Conservation (phyloP, 768 basidiomycete genomes). For the Macrolepiota fuliginosa region DNA sequence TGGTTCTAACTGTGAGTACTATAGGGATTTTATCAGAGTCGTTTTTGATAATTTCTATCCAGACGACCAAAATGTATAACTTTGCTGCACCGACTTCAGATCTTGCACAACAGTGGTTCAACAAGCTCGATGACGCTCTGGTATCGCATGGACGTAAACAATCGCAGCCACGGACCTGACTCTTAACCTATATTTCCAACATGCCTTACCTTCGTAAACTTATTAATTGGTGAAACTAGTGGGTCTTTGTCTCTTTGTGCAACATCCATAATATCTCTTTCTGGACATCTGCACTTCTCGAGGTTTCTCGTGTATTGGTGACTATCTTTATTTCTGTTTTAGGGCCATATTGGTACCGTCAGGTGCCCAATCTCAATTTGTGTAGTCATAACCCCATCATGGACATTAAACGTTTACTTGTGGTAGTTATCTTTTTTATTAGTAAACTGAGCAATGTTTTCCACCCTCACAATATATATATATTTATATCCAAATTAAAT, state of each 20-base stretch:
- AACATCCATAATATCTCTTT: not conserved
- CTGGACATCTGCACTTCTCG: not conserved
- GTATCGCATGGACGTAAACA: constrained; percentile 16
- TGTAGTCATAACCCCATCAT: constrained; percentile 1
- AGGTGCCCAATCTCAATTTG: not conserved
- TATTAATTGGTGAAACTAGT: not conserved
- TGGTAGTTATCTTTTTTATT: not conserved
- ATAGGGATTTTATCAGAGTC: not conserved
- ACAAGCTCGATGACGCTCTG: constrained; percentile 35
- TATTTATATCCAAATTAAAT: not conserved
- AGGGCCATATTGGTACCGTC: constrained; percentile 2
- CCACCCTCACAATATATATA: not conserved
- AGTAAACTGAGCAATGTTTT: not conserved
- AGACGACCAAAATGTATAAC: constrained; percentile 47
- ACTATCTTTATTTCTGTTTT: constrained; percentile 8
- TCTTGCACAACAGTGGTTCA: constrained; percentile 34
- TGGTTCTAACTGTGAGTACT: constrained; percentile 53
- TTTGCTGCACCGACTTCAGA: constrained; percentile 38
- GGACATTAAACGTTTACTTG: not conserved
- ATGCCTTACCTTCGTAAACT: not conserved
- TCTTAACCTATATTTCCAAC: not conserved
- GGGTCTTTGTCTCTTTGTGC: not conserved
- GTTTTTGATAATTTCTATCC: not conserved
- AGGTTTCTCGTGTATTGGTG: not conserved
- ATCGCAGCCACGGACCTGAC: constrained; percentile 21